Evolutionary conservation across 2,329 filamentous ascomycete genomes (phyloP), one percentile per base, ranked within the genome.

Genomic region (Pseudogymnoascus verrucosus): DNA sequence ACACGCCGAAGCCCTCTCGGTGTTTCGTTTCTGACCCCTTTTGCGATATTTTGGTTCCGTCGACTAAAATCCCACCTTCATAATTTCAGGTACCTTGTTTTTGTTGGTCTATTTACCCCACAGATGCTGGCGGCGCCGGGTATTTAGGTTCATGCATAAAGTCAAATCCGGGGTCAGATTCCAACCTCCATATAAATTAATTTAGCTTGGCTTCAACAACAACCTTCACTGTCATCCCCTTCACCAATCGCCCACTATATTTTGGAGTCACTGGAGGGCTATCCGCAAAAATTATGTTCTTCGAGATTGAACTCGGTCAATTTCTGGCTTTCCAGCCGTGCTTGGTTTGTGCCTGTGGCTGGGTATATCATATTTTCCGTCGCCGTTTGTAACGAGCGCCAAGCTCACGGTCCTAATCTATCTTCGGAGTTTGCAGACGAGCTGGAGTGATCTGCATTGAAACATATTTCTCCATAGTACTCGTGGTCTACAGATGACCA

Each of bases 121-220:
- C 47, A 54, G 16, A 54, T 54, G 12, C 14, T 28, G 23, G 47
- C 5, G 14, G 31, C 47, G 26, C 26, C 26, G 47, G 47, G 47
- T 31, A 54, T 54, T 54, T 54, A 54, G 47, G 47, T 26, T 54
- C 14, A 54, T 54, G 47, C 47, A 54, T 31, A 11, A 54, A 54
- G 47, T 31, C 47, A 31, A 54, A 54, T 31, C 47, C 26, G 26
- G 47, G 47, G 47, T 54, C 47, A 31, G 26, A 54, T 54, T 54
- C 4, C 23, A 31, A 54, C 47, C 47, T 16, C 47, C 23, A 51
- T 28, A n/a, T 54, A 31, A 28, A 54, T 54, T 54, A 54, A 54
- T 54, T 31, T 54, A 11, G 10, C 26, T 54, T 21, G 47, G 47
- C 47, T 54, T 54, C 14, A n/a, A 16, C 47, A 4, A n/a, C n/a